Base-by-base conservation (phyloP, 352 stramenopile species). In the Phytophthora pisi region DNA sequence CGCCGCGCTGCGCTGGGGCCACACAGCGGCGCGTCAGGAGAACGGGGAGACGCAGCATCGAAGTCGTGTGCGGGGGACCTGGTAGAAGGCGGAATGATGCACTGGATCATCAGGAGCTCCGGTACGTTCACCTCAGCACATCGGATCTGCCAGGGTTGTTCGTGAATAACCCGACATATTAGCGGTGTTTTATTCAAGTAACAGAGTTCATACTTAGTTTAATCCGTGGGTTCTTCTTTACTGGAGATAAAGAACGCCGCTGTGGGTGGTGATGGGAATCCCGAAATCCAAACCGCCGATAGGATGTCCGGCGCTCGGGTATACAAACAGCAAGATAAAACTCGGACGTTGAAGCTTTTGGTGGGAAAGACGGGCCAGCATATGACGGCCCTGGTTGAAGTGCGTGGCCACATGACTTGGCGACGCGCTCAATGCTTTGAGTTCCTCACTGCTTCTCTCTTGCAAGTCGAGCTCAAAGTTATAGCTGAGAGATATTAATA, bases 21-120 rank as follows among this genome's bases (percentile, higher is more conserved):
- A 58, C 26, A 77, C 72, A 38, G 63, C 63, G 55, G 52, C 65
- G 73, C 43, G 61, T 59, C 38, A 73, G 51, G 26, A 66, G 63
- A 46, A 77, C 68, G n/a, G 80, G 77, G 36, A 88, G 73, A 67
- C 81, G 83, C 75, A 91, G 62, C 83, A 91, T 90, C n/a, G 38
- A 16, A 43, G 23, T 26, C n/a, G 46, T 49, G 57, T 46, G 50
- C 47, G 38, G 13, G 4, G 46, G 34, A 43, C 36, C 49, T 31
- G 34, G 38, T 9, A 38, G 50, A 74, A 62, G 61, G 40, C 34
- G 24, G 45, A 77, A 77, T 73, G 68, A 65, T 15, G 23, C 40
- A 61, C 6, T 6, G 40, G 40, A 66, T 63, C 53, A 60, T 18
- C 5, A 46, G 13, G 38, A 46, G 38, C 38, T 46, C 15, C 15